Conservation (phyloP, 495 filamentous ascomycete genomes). For the Penicillium diatomitis region DNA sequence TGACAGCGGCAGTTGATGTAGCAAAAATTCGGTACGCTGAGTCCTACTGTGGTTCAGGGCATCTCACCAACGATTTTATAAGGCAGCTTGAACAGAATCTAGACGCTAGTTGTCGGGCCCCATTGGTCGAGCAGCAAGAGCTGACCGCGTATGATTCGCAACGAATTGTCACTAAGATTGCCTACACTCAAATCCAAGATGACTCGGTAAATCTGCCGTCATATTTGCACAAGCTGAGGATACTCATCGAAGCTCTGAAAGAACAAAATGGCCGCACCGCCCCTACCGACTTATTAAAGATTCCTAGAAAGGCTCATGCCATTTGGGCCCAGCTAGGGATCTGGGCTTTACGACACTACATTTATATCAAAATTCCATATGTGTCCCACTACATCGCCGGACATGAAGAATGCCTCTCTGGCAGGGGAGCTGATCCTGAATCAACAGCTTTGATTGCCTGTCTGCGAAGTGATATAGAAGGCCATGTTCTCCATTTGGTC, state of each 20-base stretch:
- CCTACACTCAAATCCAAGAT: not conserved
- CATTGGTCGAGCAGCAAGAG: not conserved
- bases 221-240: not conserved
- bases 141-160: not conserved
- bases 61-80: not conserved
- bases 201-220: not conserved
- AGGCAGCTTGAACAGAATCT: constrained; percentile 1
- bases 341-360: not conserved
- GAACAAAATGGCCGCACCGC: not conserved
- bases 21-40: not conserved
- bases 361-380: not conserved
- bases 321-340: constrained; percentile 2
- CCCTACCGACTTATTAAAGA: not conserved
- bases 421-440: not conserved
- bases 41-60: not conserved
- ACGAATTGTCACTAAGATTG: not conserved
- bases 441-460: not conserved
- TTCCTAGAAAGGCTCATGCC: constrained; percentile 5
- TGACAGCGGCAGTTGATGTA: not conserved
- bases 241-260: not conserved
- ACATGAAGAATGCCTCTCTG: not conserved
- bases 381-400: not conserved
- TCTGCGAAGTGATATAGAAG: not conserved
- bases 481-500: not conserved
- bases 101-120: constrained; percentile 1